Conservation (phyloP, 331 rosid species). For the Quercus tomentella region DNA sequence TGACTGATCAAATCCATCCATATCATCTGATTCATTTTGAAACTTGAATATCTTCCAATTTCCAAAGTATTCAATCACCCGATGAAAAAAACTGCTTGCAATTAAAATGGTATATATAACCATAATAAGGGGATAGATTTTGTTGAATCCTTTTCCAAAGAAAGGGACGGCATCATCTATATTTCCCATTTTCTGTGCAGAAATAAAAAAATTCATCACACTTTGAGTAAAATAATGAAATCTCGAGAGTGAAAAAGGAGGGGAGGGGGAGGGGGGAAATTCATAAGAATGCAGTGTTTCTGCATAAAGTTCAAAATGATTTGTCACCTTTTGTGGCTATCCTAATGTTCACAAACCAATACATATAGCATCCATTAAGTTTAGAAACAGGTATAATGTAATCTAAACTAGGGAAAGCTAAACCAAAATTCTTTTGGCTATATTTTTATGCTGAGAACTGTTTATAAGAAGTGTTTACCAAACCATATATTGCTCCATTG, state of each 20-base stretch:
- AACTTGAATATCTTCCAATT: slow-evolving; percentile 70
- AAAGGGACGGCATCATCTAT: slow-evolving; percentile 91
- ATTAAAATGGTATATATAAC: slow-evolving; percentile 79
- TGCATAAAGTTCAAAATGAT: not conserved
- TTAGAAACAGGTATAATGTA: not conserved
- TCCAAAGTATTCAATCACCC: slow-evolving; percentile 62
- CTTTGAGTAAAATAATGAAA: slow-evolving; percentile 15
- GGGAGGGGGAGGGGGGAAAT: not conserved
- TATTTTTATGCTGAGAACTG: not conserved
- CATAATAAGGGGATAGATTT: slow-evolving; percentile 91
- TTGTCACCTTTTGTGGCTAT: not conserved
- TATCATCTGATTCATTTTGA: slow-evolving; percentile 66
- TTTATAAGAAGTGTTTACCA: not conserved
- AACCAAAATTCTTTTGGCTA: too few species aligned
- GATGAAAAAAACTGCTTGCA: slow-evolving; percentile 71
- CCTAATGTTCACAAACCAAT: not conserved
- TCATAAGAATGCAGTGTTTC: not conserved
- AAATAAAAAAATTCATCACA: not conserved
- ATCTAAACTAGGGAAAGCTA: too few species aligned
- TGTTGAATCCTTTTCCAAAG: slow-evolving; percentile 81
- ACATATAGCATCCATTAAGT: not conserved
- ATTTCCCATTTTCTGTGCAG: slow-evolving; percentile 86
- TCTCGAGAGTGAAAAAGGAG: not conserved
- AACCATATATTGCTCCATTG: not conserved
- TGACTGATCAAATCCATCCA: slow-evolving; percentile 87